phyloP scores from a whole-genome alignment of 2,329 filamentous ascomycete species.

The Diplodia corticola region DNA sequence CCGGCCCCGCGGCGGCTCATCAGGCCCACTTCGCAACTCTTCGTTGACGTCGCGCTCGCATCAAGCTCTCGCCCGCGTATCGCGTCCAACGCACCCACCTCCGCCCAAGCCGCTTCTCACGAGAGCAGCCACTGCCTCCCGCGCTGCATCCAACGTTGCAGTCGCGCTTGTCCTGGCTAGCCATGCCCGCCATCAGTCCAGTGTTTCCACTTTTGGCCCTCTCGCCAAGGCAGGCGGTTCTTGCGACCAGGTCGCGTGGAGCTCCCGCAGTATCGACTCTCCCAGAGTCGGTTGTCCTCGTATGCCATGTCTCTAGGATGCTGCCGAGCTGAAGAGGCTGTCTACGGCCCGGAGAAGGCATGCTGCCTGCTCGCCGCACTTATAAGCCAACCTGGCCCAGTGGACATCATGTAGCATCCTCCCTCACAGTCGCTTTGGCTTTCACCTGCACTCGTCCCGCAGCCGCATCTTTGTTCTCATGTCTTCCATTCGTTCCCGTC shows the following conservation, averaged over 20 bases:
- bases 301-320: background rate
- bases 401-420: background rate
- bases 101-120: constrained; percentile 13
- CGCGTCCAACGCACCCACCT: background rate
- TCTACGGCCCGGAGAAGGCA: background rate
- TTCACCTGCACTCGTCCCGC: background rate
- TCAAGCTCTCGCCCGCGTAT: background rate
- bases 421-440: constrained; percentile 5
- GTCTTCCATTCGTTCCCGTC: constrained; percentile 31
- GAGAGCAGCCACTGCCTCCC: constrained; percentile 12
- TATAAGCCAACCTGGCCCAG: background rate
- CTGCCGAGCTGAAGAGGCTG: background rate
- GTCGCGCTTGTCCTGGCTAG: background rate
- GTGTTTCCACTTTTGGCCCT: constrained; percentile 11
- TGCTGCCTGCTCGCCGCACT: background rate
- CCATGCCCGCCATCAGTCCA: background rate
- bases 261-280: background rate
- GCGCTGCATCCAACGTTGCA: constrained; percentile 12
- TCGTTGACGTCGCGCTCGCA: constrained; percentile 3
- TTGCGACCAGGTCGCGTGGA: background rate
- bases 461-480: constrained; percentile 26
- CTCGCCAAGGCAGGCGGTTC: background rate
- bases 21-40: background rate
- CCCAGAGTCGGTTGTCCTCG: background rate
- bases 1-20: too few species aligned